A percentile compares a stretch with the other conserved stretches of the same genome.
These are phyloP conservation scores for Manihot esculenta DNA, from an alignment of 441 rosid species.

Conservation along the genomic window DNA sequence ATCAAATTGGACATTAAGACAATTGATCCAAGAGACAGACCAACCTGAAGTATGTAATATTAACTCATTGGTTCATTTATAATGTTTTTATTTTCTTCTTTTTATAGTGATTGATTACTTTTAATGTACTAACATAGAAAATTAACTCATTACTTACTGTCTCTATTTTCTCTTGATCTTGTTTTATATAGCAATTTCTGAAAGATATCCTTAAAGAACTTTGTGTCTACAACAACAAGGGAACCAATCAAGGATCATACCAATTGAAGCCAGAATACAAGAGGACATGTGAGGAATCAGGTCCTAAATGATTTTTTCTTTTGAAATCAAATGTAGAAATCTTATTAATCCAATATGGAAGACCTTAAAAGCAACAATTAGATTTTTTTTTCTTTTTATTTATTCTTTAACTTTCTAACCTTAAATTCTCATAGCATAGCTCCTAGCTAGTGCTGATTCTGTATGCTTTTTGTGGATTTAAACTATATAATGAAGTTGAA, in stretches of 20 bases:
- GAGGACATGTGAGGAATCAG: constrained; percentile 54
- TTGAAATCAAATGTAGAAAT: neutral
- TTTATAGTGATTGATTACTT: neutral
- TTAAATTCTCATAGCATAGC: neutral
- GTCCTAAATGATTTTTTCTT: constrained; percentile 21
- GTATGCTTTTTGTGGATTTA: constrained; percentile 4
- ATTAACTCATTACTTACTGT: no score
- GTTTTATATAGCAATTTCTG: constrained; percentile 64
- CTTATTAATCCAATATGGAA: constrained; percentile 4
- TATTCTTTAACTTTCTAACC: neutral
- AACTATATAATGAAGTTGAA: neutral
- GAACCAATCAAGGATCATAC: constrained; percentile 89
- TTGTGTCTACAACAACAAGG: constrained; percentile 88
- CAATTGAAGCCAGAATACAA: constrained; percentile 95
- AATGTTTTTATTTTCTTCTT: no score
- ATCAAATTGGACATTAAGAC: constrained; percentile 88
- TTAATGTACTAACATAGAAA: neutral
- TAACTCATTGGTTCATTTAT: neutral
- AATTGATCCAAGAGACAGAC: constrained; percentile 82
- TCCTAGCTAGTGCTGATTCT: neutral
- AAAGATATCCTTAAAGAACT: constrained; percentile 90
- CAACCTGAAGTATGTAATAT: constrained; percentile 71
- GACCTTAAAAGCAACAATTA: constrained; percentile 2
- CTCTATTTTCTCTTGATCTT: neutral
- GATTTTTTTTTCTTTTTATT: neutral